Evolutionary conservation across 2,329 filamentous ascomycete genomes (phyloP).

Genomic region (Trichoderma aggressivum): DNA sequence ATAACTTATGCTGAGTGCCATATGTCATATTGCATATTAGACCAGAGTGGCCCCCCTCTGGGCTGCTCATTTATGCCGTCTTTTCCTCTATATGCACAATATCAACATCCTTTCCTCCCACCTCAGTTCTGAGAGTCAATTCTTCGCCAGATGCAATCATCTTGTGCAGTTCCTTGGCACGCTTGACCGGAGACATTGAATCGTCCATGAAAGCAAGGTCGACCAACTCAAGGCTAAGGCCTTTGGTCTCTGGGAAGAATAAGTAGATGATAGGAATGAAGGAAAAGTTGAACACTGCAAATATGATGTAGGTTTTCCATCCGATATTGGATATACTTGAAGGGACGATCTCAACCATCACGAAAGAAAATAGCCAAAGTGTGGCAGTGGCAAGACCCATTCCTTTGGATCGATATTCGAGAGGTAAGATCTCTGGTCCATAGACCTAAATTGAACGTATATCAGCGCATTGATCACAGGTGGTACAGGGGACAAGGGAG

Average conservation of each 20-base stretch:
- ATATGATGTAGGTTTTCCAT: slow-evolving; percentile 30
- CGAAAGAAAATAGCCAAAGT: slow-evolving; percentile 36
- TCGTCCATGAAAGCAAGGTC: slow-evolving; percentile 28
- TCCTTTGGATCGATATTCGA: slow-evolving; percentile 31
- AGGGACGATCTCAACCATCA: slow-evolving; percentile 24
- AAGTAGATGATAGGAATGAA: slow-evolving; percentile 31
- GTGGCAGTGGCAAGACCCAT: slow-evolving; percentile 34
- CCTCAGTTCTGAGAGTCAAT: background rate
- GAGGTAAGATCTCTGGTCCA: slow-evolving; percentile 33
- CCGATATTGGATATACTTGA: slow-evolving; percentile 26
- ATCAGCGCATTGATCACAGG: background rate
- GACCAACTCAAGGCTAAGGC: slow-evolving; percentile 43
- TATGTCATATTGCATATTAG: background rate
- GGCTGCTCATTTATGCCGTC: background rate
- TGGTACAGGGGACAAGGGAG: background rate
- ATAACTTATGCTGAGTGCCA: background rate
- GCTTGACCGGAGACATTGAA: background rate
- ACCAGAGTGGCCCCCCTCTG: background rate
- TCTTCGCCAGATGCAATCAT: slow-evolving; percentile 6
- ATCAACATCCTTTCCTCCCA: background rate
- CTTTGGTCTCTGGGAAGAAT: slow-evolving; percentile 32
- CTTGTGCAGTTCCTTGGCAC: slow-evolving; percentile 9
- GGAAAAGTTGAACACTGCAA: slow-evolving; percentile 28
- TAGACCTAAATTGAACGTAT: background rate
- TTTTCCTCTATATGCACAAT: background rate